These are phyloP conservation scores for Nakazawaea wyomingensis DNA, from an alignment of 805 yeast genomes.

Conservation along the genomic window DNA sequence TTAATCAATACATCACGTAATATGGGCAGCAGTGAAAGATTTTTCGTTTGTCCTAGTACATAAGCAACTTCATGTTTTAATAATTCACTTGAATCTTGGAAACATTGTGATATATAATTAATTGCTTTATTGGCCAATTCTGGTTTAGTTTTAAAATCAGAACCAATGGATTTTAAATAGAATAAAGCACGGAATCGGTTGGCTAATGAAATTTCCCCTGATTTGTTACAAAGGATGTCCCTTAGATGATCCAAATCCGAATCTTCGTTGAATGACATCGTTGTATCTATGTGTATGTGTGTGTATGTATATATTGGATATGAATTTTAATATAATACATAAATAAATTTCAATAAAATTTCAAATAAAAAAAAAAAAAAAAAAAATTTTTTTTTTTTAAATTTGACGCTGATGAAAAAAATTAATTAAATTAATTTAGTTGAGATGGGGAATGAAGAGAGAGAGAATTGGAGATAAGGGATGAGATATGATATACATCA, in stretches of 20 bases:
- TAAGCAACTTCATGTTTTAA: conserved; percentile 97
- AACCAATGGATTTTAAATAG: conserved; percentile 81
- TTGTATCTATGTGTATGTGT: neutral
- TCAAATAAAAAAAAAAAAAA: neutral
- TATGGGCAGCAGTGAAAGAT: conserved; percentile 69
- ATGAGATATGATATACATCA: too few relatives aligned
- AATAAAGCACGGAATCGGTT: conserved; percentile 91
- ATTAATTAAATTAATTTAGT: neutral
- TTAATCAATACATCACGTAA: conserved; percentile 65
- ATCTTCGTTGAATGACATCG: conserved; percentile 18
- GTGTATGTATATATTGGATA: too few relatives aligned
- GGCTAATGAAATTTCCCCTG: conserved; percentile 72
- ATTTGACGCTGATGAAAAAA: neutral
- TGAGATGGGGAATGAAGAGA: neutral
- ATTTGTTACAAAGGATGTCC: conserved; percentile 59
- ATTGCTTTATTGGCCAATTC: conserved; percentile 59
- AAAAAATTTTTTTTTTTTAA: neutral
- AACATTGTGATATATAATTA: conserved; percentile 80
- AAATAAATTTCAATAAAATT: neutral
- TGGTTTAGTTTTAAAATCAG: conserved; percentile 54
- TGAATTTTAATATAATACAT: too few relatives aligned
- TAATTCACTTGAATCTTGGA: conserved; percentile 76
- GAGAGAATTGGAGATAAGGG: neutral
- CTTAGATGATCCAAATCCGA: conserved; percentile 57
- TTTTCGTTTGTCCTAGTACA: conserved; percentile 92